Evolutionary conservation across 768 basidiomycete species (phyloP), one percentile per base, ranked within the genome.

Genomic region (Leccinum rimulosum): DNA sequence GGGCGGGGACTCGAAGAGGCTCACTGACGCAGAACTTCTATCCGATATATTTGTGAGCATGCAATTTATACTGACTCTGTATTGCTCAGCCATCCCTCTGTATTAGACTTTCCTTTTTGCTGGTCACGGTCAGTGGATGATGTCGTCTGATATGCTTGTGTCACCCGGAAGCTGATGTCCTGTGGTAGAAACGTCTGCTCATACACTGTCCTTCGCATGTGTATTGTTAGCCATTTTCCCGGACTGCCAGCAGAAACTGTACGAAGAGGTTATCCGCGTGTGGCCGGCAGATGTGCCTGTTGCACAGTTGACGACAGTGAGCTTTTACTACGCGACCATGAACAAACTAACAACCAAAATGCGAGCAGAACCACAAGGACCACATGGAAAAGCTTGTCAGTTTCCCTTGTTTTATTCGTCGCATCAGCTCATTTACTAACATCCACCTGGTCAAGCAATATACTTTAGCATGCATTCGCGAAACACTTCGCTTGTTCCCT

Each of bases 171-270:
- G 25, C 35, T 70, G 35, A 72, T 30, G 10, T 40, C n/a, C 17
- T 30, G 14, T 8, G 17, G 0, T 56, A 82, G 81, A 83, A 66
- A 83, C 81, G 0, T 74, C 79, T 1, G 74, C 81, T 3, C 77
- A 82, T 60, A 70, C 80, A 0, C 69, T 82, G 6, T 70, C 72
- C 40, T 82, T 82, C 56, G 73, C 77, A 1, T 57, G 82, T 12
- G 69, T 64, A 0, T 70, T 81, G 19, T 68, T 85, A 6, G 84
- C 84, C 2, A 69, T 84, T 10, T 69, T 83, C 62, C 82, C 83
- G 3, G 79, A 80, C 1, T 70, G 73, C 33, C 84, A 85, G 64
- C 67, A 76, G 30, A 79, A 74, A 55, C 62, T 85, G 0, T 77
- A 75, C 49, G 73, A 79, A 27, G 81, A 84, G 54, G 66, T 75